phyloP scores from a whole-genome alignment of 164 flowering plant genomes.

The Nymphaea colorata region DNA sequence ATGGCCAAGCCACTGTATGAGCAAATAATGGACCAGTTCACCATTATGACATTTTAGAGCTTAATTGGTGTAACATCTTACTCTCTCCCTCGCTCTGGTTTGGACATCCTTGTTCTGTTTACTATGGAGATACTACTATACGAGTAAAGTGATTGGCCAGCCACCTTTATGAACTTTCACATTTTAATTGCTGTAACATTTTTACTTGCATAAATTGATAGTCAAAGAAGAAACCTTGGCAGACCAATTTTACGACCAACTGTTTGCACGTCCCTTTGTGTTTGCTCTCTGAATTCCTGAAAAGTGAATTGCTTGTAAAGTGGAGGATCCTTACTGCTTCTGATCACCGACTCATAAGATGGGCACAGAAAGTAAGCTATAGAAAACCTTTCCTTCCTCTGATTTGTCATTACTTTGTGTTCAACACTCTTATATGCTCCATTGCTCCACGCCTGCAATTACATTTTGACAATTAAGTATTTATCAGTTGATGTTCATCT shows the following conservation, averaged over 20 bases:
- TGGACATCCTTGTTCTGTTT: too few species aligned
- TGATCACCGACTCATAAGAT: constrained; percentile 44
- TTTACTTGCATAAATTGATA: not conserved
- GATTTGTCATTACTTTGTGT: constrained; percentile 63
- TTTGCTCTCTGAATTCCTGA: constrained; percentile 49
- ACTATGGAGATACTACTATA: too few species aligned
- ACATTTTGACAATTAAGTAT: not conserved
- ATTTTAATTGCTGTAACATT: too few species aligned
- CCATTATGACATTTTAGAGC: too few species aligned
- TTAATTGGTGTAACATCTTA: too few species aligned
- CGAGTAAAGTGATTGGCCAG: too few species aligned
- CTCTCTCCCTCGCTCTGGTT: too few species aligned
- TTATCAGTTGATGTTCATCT: too few species aligned
- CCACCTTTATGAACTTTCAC: too few species aligned
- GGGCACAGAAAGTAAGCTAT: constrained; percentile 79
- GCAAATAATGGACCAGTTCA: too few species aligned
- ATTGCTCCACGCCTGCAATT: constrained; percentile 72
- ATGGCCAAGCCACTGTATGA: too few species aligned
- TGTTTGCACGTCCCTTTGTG: constrained; percentile 51
- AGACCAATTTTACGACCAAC: constrained; percentile 67
- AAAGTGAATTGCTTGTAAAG: constrained; percentile 55
- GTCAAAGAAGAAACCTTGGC: constrained; percentile 28
- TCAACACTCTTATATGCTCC: constrained; percentile 61
- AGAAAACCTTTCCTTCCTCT: constrained; percentile 50
- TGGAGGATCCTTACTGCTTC: constrained; percentile 45